A percentile compares a stretch with the other conserved stretches of the same genome.
phyloP scores from a whole-genome alignment of 1,284 basidiomycete species.

The Coniferiporia sulphurascens region DNA sequence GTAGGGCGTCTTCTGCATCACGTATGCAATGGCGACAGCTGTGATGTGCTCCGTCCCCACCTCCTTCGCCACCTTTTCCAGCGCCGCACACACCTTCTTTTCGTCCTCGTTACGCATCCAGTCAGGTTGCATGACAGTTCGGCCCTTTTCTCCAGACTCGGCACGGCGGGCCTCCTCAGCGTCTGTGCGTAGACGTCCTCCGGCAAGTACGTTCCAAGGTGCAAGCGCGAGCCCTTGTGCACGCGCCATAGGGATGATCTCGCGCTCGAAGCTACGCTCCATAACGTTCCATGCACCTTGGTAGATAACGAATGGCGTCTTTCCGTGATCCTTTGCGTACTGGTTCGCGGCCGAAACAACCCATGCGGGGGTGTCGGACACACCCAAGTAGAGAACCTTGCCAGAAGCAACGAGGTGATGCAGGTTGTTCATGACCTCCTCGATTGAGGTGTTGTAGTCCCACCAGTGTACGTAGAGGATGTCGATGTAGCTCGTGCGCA shows the following conservation, averaged over 20 bases:
- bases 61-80: too few species aligned
- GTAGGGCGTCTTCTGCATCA: too few species aligned
- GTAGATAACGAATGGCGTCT: conserved; percentile 30
- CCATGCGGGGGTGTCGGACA: conserved; percentile 27
- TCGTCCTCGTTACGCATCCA: too few species aligned
- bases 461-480: conserved; percentile 19
- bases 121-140: too few species aligned
- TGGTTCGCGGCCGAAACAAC: conserved; percentile 19
- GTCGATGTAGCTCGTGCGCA: background rate
- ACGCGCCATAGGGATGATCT: conserved; percentile 32
- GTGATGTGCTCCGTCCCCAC: too few species aligned
- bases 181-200: conserved; percentile 21
- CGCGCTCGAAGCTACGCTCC: conserved; percentile 29
- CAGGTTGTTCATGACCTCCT: background rate
- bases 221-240: conserved; percentile 21
- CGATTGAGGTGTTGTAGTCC: conserved; percentile 32
- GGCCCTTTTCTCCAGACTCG: too few species aligned
- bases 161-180: conserved; percentile 12
- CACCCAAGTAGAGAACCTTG: conserved; percentile 37
- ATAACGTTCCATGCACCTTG: conserved; percentile 32
- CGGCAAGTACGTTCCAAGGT: conserved; percentile 29
- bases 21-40: too few species aligned
- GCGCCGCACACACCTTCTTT: too few species aligned
- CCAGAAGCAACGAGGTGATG: conserved; percentile 36
- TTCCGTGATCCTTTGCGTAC: conserved; percentile 25